Conservation (phyloP, 2,329 filamentous ascomycete genomes). For the Claviceps paspali region DNA sequence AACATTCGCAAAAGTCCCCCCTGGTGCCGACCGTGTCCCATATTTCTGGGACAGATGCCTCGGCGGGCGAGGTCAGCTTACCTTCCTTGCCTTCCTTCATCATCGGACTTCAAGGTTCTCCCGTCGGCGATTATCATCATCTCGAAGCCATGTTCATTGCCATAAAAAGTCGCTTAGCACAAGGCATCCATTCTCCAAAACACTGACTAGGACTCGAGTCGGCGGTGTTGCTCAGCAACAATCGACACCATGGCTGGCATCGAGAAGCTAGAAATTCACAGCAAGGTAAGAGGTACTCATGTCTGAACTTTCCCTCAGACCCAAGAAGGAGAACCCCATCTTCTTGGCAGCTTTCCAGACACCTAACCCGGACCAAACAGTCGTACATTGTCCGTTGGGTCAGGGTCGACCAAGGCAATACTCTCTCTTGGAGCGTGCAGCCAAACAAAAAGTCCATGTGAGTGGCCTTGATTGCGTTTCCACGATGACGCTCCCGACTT, state of each 20-base stretch:
- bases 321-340: background rate
- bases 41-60: too few species aligned
- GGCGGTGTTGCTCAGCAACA: background rate
- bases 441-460: constrained; percentile 95
- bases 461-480: constrained; percentile 1
- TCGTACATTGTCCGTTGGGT: constrained; percentile 98
- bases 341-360: background rate
- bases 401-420: constrained; percentile 75
- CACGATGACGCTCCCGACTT: background rate
- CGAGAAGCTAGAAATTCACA: constrained; percentile 93
- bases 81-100: too few species aligned
- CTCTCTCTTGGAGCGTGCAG: constrained; percentile 94
- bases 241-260: constrained; percentile 62
- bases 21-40: too few species aligned
- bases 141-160: too few species aligned
- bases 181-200: background rate
- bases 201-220: background rate
- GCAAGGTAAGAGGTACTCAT: constrained; percentile 48
- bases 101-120: background rate
- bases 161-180: background rate
- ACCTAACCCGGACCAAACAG: constrained; percentile 32
- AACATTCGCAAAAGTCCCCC: too few species aligned
- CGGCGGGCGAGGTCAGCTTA: too few species aligned
- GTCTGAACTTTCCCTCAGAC: background rate
- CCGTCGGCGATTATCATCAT: too few species aligned